Percentiles rank a stretch among this genome's conserved stretches.
These are phyloP conservation scores for Collybia sordida DNA, from an alignment of 768 basidiomycete species.

Conservation along the genomic window DNA sequence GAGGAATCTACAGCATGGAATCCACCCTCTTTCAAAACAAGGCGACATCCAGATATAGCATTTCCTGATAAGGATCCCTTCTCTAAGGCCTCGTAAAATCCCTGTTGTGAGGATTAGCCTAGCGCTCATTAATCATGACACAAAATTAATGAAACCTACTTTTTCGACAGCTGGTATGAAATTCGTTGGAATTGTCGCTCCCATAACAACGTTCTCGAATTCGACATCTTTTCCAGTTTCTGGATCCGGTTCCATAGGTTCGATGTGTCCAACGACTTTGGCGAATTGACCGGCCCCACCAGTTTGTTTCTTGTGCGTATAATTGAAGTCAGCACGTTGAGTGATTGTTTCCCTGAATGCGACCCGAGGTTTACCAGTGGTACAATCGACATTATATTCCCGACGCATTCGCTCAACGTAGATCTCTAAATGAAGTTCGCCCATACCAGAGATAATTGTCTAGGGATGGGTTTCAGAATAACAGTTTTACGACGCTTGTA, in stretches of 20 bases:
- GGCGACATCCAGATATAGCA: conserved; percentile 78
- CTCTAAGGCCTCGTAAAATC: conserved; percentile 92
- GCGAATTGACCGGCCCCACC: conserved; percentile 98
- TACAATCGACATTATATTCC: conserved; percentile 92
- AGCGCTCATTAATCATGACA: neutral
- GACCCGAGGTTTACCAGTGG: conserved; percentile 94
- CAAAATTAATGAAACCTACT: conserved; percentile 38
- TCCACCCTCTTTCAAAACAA: conserved; percentile 89
- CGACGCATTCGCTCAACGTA: conserved; percentile 99
- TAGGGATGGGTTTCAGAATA: conserved; percentile 22
- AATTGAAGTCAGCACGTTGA: conserved; percentile 76
- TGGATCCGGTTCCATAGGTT: conserved; percentile 74
- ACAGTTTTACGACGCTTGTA: neutral
- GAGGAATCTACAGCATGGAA: conserved; percentile 95
- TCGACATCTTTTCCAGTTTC: conserved; percentile 81
- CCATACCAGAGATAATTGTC: conserved; percentile 99
- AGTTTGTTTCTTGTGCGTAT: conserved; percentile 97
- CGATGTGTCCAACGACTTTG: conserved; percentile 86
- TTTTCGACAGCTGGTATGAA: conserved; percentile 96
- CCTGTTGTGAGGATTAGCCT: conserved; percentile 42
- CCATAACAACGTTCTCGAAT: conserved; percentile 89
- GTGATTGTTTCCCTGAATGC: conserved; percentile 96
- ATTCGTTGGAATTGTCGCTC: conserved; percentile 86
- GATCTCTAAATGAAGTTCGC: conserved; percentile 97
- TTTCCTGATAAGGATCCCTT: conserved; percentile 91